Evolutionary conservation across 129 eudicot species (phyloP), one percentile per base, ranked within the genome.

Genomic region (Tagetes patula): DNA sequence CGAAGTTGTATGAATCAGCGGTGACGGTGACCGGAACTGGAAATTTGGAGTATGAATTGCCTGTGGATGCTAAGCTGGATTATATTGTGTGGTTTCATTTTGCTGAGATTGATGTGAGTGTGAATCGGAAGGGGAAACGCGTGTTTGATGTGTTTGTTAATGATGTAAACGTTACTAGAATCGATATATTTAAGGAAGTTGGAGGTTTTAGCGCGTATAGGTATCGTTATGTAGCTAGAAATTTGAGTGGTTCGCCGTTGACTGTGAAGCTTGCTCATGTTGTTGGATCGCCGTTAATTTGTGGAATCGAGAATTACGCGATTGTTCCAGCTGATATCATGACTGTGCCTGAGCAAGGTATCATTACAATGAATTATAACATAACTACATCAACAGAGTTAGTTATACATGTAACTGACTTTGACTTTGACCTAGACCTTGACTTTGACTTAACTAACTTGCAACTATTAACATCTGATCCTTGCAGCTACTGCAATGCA

Each of bases 271-370:
- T 95, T 77, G 86, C 69, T 32, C 85, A 91, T 4, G 91, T 88
- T 61, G 85, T 84, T 53, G 97, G 97, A 31, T 69, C 85, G 2
- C 99, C 99, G 6, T 14, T 86, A 10, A 75, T 95, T 61, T 95
- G 96, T 72, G 99, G 94, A 41, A 83, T 95, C 8, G 99, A 95
- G 82, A 90, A 90, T 78, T 95, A 95, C 30, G 99, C 99, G 1
- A 87, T 90, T 77, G 96, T 95, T 71, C 96, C 96, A 0, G 86
- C 87, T 45, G 99, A 90, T 88, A 80, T 95, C 76, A 80, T 72
- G 77, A 95, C 99, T 37, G 74, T 80, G 62, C 90, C 97, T 80
- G 88, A 86, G 41, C 96, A 95, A 76, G 99, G 99, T 95, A 90
- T 40, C 73, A 37, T 0, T 48, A 38, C 55, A 73, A 14, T 61